Conservation (phyloP, 495 filamentous ascomycete genomes). For the Aspergillus ostianus region DNA sequence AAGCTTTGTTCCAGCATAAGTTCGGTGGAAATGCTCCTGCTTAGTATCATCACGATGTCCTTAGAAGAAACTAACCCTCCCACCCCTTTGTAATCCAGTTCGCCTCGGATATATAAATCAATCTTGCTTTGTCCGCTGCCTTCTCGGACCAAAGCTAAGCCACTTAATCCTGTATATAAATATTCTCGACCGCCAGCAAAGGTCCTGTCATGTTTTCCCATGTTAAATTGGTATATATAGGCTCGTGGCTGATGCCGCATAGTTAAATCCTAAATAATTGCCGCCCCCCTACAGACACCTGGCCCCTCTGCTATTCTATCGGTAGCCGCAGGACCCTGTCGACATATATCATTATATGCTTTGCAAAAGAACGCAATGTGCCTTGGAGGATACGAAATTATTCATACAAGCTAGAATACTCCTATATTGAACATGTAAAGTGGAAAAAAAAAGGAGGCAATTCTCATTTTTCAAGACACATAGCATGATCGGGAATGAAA, state of each 20-base stretch:
- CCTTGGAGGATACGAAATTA: neutral
- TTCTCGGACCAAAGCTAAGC: no score
- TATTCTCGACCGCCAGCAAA: no score
- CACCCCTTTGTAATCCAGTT: neutral
- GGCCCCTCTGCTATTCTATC: neutral
- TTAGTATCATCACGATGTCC: neutral
- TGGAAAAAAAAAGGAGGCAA: neutral
- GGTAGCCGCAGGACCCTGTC: neutral
- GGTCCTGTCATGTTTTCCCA: no score
- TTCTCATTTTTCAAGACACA: neutral
- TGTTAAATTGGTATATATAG: no score
- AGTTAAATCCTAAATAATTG: no score
- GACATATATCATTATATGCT: neutral
- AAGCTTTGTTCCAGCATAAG: neutral
- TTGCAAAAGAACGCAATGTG: neutral
- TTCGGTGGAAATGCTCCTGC: neutral
- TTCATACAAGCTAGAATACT: neutral
- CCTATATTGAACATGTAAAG: neutral
- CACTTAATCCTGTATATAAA: no score
- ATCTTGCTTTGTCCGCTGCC: no score
- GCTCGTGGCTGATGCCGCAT: no score
- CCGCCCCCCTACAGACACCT: no score
- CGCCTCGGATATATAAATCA: neutral
- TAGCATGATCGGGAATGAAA: conserved; percentile 18
- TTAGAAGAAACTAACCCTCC: neutral